Base-by-base conservation (phyloP, 306 rosid genomes). In the Ormosia semicastrata region DNA sequence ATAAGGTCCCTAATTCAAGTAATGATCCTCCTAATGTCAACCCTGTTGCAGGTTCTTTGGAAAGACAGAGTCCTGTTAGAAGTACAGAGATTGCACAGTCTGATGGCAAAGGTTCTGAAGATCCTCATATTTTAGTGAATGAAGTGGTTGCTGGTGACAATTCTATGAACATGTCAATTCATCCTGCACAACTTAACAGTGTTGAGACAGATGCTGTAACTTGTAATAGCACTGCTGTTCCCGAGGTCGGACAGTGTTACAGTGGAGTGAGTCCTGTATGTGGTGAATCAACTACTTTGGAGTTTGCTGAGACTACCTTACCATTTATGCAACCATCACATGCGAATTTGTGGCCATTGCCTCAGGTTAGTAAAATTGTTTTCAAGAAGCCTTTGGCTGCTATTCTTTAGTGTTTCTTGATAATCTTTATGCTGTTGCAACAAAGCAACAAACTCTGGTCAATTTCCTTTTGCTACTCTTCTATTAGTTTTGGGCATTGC, bases 331-430 rank as follows among this genome's bases (percentile, higher is more conserved):
- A 82, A 58, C 71, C 65, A 69, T 56, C 76, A n/a, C 49, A 52
- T 46, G 60, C 59, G 17, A 66, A 78, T 64, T 72, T 78, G 17
- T 40, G 5, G 32, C 15, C 71, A 29, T 71, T 83, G 56, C 57
- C 76, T 62, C 84, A 78, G 89, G 86, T 82, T 78, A 33, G 81
- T 86, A 56, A 65, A 52, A 58, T 32, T 72, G 47, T 63, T 62
- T 73, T 56, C 32, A 15, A 64, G 18, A 59, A 67, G 79, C 41
- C 66, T 69, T 54, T 69, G 37, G 17, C 71, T 53, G 74, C 36
- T 49, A 30, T 34, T 68, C 43, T 63, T 5, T 4, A 40, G 29
- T 73, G 75, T 82, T 86, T 69, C 67, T 73, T 58, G 43, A 73
- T 81, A 9, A 57, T 29, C 24, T 71, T 33, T 63, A 66, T 4